phyloP scores from a whole-genome alignment of 2,329 filamentous ascomycete genomes.

The Fusarium albosuccineum region DNA sequence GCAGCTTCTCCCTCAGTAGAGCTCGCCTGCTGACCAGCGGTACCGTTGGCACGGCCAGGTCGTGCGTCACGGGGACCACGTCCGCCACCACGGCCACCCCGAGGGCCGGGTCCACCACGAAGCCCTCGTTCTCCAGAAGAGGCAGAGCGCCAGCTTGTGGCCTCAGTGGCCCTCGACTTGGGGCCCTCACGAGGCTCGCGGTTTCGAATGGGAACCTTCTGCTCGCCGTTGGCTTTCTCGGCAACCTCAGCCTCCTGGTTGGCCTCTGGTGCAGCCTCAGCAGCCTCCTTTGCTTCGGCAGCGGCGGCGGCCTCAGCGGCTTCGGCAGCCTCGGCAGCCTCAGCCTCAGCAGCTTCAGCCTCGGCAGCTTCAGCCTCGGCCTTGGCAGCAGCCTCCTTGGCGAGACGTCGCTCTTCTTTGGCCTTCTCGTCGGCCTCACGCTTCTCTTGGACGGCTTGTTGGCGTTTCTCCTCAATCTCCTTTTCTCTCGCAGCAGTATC shows the following conservation, averaged over 20 bases:
- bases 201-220: conserved; percentile 59
- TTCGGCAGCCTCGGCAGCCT: conserved; percentile 48
- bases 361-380: conserved; percentile 56
- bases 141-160: conserved; percentile 71
- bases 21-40: conserved; percentile 54
- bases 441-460: conserved; percentile 81
- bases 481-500: conserved; percentile 91
- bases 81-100: conserved; percentile 58
- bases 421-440: conserved; percentile 88
- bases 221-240: conserved; percentile 56
- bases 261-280: conserved; percentile 45
- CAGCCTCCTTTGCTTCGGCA: conserved; percentile 45
- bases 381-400: conserved; percentile 68
- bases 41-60: conserved; percentile 63
- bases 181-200: conserved; percentile 56
- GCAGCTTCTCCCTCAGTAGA: conserved; percentile 49
- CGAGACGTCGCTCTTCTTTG: conserved; percentile 77
- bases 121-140: conserved; percentile 62
- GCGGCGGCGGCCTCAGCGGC: conserved; percentile 46
- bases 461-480: conserved; percentile 89
- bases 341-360: conserved; percentile 46
- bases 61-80: conserved; percentile 60
- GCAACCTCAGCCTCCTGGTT: conserved; percentile 25
- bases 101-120: conserved; percentile 62
- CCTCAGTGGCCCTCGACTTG: conserved; percentile 69